Evolutionary conservation across 495 filamentous ascomycete species (phyloP).

Genomic region (Lasiosphaeriaceae sp.): DNA sequence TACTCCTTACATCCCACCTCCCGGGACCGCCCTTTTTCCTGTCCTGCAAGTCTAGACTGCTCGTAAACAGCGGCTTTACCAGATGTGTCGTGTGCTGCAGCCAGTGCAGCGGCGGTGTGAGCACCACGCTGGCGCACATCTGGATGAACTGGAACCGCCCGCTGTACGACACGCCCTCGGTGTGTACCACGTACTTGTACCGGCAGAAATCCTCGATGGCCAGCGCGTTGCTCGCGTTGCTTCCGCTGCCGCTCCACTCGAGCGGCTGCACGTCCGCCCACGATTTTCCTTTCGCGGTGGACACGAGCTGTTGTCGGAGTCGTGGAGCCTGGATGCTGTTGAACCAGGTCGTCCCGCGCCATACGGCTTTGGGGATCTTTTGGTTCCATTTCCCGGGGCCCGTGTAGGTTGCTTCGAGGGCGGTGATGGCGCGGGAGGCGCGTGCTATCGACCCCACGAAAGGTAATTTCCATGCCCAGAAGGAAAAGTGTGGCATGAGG

Average conservation of each 20-base stretch:
- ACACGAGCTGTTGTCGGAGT: slow-evolving; percentile 43
- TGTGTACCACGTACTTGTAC: slow-evolving; percentile 53
- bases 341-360: slow-evolving; percentile 61
- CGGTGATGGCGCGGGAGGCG: slow-evolving; percentile 43
- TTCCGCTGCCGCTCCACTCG: slow-evolving; percentile 23
- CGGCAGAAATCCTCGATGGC: slow-evolving; percentile 30
- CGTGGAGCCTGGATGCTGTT: slow-evolving; percentile 40
- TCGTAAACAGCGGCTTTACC: slow-evolving; percentile 38
- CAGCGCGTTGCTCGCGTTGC: slow-evolving; percentile 35
- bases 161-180: slow-evolving; percentile 59
- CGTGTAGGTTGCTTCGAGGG: slow-evolving; percentile 24
- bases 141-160: slow-evolving; percentile 53
- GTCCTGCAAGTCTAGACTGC: slow-evolving; percentile 17
- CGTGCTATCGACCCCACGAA: slow-evolving; percentile 56
- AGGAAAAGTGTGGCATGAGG: slow-evolving; percentile 77
- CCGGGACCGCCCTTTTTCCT: neutral
- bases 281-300: slow-evolving; percentile 25
- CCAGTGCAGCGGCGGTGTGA: slow-evolving; percentile 47
- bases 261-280: slow-evolving; percentile 53
- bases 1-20: neutral
- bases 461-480: slow-evolving; percentile 68
- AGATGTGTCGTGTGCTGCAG: slow-evolving; percentile 50
- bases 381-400: slow-evolving; percentile 26
- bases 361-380: slow-evolving; percentile 64
- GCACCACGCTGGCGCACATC: slow-evolving; percentile 45